phyloP scores from a whole-genome alignment of 768 basidiomycete species.

The Pluteus cervinus region DNA sequence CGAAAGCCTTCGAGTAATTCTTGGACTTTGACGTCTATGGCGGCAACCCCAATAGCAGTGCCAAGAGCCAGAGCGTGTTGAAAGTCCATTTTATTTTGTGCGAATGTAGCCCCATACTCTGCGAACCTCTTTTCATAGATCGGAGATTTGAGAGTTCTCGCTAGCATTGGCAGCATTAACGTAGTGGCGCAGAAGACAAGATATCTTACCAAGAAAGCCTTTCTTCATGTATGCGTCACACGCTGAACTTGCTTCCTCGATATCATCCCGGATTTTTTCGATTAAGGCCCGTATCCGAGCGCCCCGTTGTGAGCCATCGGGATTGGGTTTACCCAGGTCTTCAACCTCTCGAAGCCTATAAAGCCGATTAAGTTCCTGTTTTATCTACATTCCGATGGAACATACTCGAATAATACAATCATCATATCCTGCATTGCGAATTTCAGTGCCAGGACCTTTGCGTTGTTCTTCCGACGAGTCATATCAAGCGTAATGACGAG shows the following conservation, averaged over 20 bases:
- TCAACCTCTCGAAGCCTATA: no score
- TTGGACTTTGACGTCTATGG: conserved; percentile 27
- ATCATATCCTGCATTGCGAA: conserved; percentile 48
- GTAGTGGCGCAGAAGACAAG: not conserved
- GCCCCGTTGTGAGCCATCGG: conserved; percentile 25
- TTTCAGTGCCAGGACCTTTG: conserved; percentile 38
- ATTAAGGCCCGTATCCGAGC: conserved; percentile 22
- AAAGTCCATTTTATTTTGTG: conserved; percentile 26
- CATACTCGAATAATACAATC: conserved; percentile 40
- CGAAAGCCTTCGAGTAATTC: conserved; percentile 30
- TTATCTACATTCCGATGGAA: no score
- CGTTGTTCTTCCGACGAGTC: conserved; percentile 45
- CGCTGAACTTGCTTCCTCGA: conserved; percentile 35
- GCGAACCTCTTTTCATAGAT: conserved; percentile 33
- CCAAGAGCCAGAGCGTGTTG: conserved; percentile 31
- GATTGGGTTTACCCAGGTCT: conserved; percentile 16
- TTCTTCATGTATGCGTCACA: conserved; percentile 44
- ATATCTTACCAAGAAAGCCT: conserved; percentile 28
- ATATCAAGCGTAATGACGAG: conserved; percentile 42
- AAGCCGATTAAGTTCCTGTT: no score
- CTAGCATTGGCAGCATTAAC: conserved; percentile 12
- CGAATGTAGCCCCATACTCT: conserved; percentile 25
- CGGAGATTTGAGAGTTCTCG: conserved; percentile 27
- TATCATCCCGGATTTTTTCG: conserved; percentile 28
- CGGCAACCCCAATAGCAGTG: conserved; percentile 29